Base-by-base conservation (phyloP, 2,329 filamentous ascomycete genomes). In the Botryosphaeria dothidea region DNA sequence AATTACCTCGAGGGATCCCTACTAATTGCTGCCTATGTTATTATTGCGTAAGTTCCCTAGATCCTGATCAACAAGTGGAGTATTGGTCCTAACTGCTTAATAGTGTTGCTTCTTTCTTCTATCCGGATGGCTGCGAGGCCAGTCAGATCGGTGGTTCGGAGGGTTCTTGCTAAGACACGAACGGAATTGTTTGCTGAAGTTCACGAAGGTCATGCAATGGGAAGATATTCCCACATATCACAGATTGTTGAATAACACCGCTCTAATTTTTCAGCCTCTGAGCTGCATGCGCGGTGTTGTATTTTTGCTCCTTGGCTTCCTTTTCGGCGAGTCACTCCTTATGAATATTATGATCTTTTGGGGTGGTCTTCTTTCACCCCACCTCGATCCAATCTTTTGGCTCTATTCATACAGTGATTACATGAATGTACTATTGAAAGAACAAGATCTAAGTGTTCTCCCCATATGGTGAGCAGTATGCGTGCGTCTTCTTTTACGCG, bases 1-100 rank as follows among this genome's bases (percentile, higher is more conserved):
- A 92, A 94, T 71, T 95, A 92, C 81, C 83, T 94, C 0, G 92
- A 95, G 76, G 92, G 92, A 2, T 87, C 88, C 66, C 79, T 94
- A 65, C 77, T 95, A 36, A 90, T 93, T 61, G 91, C 90, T 43
- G 84, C 92, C 3, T 95, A 95, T 72, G 81, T 90, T 45, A 95
- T 95, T 62, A 93, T 95, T 72, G 91, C 90, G 71, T 80, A 70
- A 74, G 78, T 71, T 4, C 9, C 19, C 11, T 2, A 21, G 5
- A 11, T 0, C 17, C 5, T 15, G 8, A 17, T 15, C 3, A 9
- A 21, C 8, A 25, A 1, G 3, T 27, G 25, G 17, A 19, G 5
- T 21, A 21, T 11, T 23, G n/a, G 9, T 15, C 23, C n/a, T 46
- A 15, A 52, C 21, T 54, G 23, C 17, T 34, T 5, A 3, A 8